Percentiles rank a stretch among this genome's conserved stretches.
These are phyloP conservation scores for Fragaria nilgerrensis DNA, from an alignment of 306 rosid genomes.

Conservation along the genomic window DNA sequence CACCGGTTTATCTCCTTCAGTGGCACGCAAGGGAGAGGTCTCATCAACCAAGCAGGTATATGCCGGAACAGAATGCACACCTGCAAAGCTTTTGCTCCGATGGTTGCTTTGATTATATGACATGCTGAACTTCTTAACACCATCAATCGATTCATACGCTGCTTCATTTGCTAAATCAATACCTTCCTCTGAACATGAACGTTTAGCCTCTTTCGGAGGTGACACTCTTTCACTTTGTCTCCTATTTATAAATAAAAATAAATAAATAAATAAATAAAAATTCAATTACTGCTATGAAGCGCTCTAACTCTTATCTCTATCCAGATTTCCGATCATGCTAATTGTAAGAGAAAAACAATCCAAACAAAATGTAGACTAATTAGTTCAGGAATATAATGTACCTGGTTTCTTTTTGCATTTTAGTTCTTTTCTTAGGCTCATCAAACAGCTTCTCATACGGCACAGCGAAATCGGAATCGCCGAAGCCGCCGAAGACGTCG, in stretches of 20 bases:
- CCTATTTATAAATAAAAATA: constrained; percentile 36
- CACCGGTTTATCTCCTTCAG: background rate
- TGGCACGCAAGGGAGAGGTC: constrained; percentile 33
- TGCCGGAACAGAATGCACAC: constrained; percentile 63
- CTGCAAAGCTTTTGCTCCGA: constrained; percentile 49
- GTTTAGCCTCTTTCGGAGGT: constrained; percentile 30
- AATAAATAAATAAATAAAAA: background rate
- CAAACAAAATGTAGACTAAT: background rate
- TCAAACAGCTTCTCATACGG: constrained; percentile 52
- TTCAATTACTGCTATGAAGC: background rate
- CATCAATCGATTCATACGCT: constrained; percentile 33
- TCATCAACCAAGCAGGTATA: constrained; percentile 65
- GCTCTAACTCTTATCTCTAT: background rate
- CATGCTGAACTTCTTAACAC: constrained; percentile 52
- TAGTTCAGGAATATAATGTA: background rate
- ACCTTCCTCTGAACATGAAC: constrained; percentile 31
- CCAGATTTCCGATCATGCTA: background rate
- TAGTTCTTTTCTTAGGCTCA: constrained; percentile 38
- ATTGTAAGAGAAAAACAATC: background rate
- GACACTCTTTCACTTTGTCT: constrained; percentile 40
- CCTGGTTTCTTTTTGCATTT: constrained; percentile 11
- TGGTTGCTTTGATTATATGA: constrained; percentile 65
- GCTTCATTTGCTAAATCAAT: constrained; percentile 31
- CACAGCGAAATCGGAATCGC: constrained; percentile 51
- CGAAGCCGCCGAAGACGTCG: constrained; percentile 68